Conservation (phyloP, 2,329 filamentous ascomycete species). For the Cytospora piceicola region DNA sequence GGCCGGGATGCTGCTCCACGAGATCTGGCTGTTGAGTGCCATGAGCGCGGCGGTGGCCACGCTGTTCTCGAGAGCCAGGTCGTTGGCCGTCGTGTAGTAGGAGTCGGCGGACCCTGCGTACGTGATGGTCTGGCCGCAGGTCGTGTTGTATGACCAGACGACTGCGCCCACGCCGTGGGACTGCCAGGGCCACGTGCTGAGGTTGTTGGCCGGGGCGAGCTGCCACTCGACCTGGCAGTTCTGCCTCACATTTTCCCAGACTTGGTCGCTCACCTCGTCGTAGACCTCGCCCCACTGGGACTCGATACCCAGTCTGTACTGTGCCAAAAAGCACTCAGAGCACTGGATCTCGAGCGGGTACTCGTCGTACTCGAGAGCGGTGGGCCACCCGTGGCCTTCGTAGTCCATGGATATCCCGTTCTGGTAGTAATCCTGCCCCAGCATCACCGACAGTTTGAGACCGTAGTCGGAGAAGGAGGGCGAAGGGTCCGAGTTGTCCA, state of each 20-base stretch:
- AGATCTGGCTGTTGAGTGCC: neutral
- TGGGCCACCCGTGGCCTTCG: neutral
- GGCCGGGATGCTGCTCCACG: neutral
- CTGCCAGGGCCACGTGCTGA: neutral
- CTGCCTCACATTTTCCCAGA: slow-evolving; percentile 1
- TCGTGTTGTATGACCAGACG: neutral
- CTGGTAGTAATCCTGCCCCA: slow-evolving; percentile 3
- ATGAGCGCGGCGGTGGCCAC: neutral
- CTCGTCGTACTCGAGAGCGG: neutral
- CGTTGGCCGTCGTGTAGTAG: too few species aligned
- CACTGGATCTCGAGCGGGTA: slow-evolving; percentile 4
- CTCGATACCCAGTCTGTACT: neutral
- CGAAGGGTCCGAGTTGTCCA: too few species aligned
- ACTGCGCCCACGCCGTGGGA: neutral
- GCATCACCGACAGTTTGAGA: slow-evolving; percentile 3
- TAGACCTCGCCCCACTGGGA: neutral
- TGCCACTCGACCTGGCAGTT: neutral
- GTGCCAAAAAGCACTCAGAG: slow-evolving; percentile 3
- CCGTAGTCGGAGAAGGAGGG: neutral
- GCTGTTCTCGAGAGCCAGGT: too few species aligned
- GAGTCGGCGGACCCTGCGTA: too few species aligned
- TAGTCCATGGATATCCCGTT: neutral
- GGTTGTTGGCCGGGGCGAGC: neutral
- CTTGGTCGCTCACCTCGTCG: neutral
- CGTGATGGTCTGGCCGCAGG: too few species aligned